These are phyloP conservation scores for Saccharomyces hybrid DNA, from an alignment of 1,139 yeast genomes.

Conservation along the genomic window DNA sequence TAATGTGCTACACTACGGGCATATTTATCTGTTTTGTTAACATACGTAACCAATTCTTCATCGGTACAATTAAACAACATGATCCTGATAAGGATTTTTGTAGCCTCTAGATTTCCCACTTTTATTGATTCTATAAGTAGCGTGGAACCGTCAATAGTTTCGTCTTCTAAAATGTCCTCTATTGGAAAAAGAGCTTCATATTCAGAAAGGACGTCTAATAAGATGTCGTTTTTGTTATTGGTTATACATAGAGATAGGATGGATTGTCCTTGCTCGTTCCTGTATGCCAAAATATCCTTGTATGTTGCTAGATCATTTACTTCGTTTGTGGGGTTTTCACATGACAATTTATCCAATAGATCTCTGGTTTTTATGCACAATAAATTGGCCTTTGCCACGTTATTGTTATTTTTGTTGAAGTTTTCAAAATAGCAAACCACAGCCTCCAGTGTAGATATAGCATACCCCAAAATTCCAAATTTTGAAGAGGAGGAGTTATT, in stretches of 20 bases:
- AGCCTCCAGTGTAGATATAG: conserved; percentile 75
- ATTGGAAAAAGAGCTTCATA: conserved; percentile 46
- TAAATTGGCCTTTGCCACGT: conserved; percentile 6
- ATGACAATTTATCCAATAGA: conserved; percentile 11
- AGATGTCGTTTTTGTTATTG: conserved; percentile 38
- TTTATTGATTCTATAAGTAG: conserved; percentile 56
- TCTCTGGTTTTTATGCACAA: conserved; percentile 5
- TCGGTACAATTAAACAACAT: conserved; percentile 39
- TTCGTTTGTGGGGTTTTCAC: conserved; percentile 30
- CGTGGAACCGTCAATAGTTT: conserved; percentile 45
- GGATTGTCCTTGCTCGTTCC: conserved; percentile 63
- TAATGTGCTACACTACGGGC: conserved; percentile 66
- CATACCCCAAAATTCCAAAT: conserved; percentile 51
- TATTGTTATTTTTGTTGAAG: conserved; percentile 7
- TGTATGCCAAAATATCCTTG: conserved; percentile 33
- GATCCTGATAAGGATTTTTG: conserved; percentile 42
- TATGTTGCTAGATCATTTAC: conserved; percentile 18
- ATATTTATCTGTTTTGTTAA: conserved; percentile 44
- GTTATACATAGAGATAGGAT: conserved; percentile 48
- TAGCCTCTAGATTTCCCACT: conserved; percentile 43
- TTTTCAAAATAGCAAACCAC: conserved; percentile 50
- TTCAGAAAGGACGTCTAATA: conserved; percentile 40
- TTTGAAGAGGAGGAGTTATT: conserved; percentile 38
- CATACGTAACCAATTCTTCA: conserved; percentile 43
- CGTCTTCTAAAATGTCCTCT: conserved; percentile 63